Evolutionary conservation across 2,329 filamentous ascomycete genomes (phyloP).

Genomic region (Metarhizium humberi): DNA sequence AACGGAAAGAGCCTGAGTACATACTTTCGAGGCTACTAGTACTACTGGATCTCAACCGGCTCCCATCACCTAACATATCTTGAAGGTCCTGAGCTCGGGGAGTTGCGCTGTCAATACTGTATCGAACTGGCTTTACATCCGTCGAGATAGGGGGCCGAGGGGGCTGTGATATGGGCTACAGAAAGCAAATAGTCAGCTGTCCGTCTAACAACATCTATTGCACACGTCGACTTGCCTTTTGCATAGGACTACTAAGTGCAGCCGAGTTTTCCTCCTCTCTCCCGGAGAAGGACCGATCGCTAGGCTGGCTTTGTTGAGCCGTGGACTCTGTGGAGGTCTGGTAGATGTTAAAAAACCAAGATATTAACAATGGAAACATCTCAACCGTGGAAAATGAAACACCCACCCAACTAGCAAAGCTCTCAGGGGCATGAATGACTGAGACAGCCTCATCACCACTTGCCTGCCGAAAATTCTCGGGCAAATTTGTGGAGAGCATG

Average conservation of each 20-base stretch:
- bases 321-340: constrained; percentile 34
- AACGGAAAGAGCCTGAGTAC: constrained; percentile 11
- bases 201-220: not conserved
- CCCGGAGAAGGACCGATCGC: constrained; percentile 27
- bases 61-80: constrained; percentile 54
- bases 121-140: constrained; percentile 55
- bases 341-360: not conserved
- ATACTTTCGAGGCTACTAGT: constrained; percentile 71
- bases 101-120: constrained; percentile 61
- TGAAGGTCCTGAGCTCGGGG: constrained; percentile 76
- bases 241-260: constrained; percentile 11
- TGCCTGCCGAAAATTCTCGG: constrained; percentile 46
- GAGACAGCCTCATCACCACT: constrained; percentile 74
- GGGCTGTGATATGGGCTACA: constrained; percentile 21
- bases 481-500: constrained; percentile 47
- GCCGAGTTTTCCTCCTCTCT: constrained; percentile 25
- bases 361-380: not conserved
- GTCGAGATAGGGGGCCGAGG: constrained; percentile 68
- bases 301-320: constrained; percentile 23
- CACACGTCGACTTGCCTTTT: constrained; percentile 13
- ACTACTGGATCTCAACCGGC: constrained; percentile 53
- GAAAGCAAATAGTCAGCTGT: not conserved
- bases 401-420: constrained; percentile 71
- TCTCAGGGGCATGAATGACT: constrained; percentile 82
- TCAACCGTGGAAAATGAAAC: constrained; percentile 15